These are phyloP conservation scores for Penicillium sp. DNA, from an alignment of 2,329 filamentous ascomycete species.

Conservation along the genomic window DNA sequence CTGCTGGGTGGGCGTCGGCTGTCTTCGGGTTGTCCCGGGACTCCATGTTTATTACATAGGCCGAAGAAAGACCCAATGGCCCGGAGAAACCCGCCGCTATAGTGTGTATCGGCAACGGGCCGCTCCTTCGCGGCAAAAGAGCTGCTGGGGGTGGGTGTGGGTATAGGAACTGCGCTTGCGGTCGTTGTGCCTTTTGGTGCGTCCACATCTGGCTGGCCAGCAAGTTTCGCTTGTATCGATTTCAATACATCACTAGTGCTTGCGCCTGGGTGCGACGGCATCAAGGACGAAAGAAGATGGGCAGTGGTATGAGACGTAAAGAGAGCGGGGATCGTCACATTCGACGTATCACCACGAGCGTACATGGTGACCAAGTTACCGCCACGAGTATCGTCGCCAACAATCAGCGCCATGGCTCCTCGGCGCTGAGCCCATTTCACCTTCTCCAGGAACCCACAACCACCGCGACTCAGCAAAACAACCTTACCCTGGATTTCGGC, in stretches of 20 bases:
- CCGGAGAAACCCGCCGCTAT: conserved; percentile 38
- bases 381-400: conserved; percentile 87
- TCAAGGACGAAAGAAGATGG: conserved; percentile 81
- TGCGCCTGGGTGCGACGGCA: conserved; percentile 64
- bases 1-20: conserved; percentile 66
- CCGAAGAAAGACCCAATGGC: conserved; percentile 45
- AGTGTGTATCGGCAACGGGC: conserved; percentile 13
- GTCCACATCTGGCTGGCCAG: conserved; percentile 19
- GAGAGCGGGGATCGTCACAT: conserved; percentile 86
- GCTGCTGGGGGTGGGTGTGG: conserved; percentile 33
- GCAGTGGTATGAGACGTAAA: conserved; percentile 95
- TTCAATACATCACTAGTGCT: conserved; percentile 58
- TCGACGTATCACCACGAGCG: conserved; percentile 91
- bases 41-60: conserved; percentile 30
- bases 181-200: conserved; percentile 24
- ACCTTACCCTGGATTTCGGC: conserved; percentile 93
- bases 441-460: conserved; percentile 94
- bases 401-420: conserved; percentile 83
- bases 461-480: conserved; percentile 83
- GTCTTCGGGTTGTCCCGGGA: conserved; percentile 39
- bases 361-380: conserved; percentile 95
- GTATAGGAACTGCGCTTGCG: conserved; percentile 26
- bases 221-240: conserved; percentile 43
- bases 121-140: conserved; percentile 18
- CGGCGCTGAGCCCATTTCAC: conserved; percentile 93